Percentiles rank a stretch among this genome's conserved stretches.
Evolutionary conservation across 2,329 filamentous ascomycete genomes (phyloP).

Genomic region (Cytospora piceicola): DNA sequence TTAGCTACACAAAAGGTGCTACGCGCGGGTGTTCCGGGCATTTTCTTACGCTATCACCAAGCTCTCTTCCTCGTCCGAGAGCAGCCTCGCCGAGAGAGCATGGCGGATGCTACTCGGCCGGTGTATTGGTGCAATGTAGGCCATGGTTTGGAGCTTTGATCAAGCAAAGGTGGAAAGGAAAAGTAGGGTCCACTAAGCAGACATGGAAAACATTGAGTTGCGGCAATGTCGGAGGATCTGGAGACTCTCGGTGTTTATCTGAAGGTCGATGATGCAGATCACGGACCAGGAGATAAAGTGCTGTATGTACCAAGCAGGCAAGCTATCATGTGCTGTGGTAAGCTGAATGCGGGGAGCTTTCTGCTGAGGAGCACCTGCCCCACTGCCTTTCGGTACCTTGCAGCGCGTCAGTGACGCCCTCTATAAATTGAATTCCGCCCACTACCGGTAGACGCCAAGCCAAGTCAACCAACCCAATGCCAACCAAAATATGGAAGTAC

Average conservation of each 20-base stretch:
- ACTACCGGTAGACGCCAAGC: not conserved
- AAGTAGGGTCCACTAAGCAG: slow-evolving; percentile 1
- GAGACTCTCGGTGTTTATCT: slow-evolving; percentile 1
- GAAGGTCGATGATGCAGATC: slow-evolving; percentile 18
- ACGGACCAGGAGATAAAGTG: slow-evolving; percentile 17
- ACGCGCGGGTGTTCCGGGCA: not conserved
- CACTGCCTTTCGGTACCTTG: not conserved
- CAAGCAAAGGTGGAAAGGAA: not conserved
- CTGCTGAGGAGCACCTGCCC: not conserved
- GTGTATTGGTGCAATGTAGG: slow-evolving; percentile 93
- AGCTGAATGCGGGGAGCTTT: slow-evolving; percentile 2
- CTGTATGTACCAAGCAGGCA: not conserved
- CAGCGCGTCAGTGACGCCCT: not conserved
- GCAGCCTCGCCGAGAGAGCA: slow-evolving; percentile 79
- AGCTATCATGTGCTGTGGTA: not conserved
- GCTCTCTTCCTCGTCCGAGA: slow-evolving; percentile 75
- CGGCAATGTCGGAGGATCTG: slow-evolving; percentile 18
- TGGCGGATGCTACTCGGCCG: slow-evolving; percentile 88
- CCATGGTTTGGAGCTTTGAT: slow-evolving; percentile 61
- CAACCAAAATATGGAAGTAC: not conserved
- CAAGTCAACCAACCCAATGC: not conserved
- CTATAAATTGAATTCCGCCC: not conserved
- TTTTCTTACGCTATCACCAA: slow-evolving; percentile 80
- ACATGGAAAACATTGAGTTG: slow-evolving; percentile 8
- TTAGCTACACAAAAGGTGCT: slow-evolving; percentile 36